phyloP scores from a whole-genome alignment of 177 flowering plant species.

The Vitis hybrid region DNA sequence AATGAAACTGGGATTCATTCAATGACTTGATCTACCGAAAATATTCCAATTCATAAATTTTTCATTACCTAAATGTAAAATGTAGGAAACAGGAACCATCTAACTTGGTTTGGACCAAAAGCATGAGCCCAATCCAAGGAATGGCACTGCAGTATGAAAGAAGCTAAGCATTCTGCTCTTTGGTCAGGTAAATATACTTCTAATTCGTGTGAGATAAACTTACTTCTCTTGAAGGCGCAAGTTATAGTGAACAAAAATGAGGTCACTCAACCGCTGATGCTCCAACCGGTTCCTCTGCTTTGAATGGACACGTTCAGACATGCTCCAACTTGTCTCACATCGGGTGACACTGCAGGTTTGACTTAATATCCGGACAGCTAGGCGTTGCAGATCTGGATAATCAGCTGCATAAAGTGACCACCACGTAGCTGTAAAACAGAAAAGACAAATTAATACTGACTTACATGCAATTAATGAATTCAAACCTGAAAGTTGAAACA shows the following conservation, averaged over 20 bases:
- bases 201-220: not conserved
- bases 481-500: not conserved
- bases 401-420: constrained; percentile 37
- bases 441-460: not conserved
- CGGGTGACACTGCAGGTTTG: constrained; percentile 31
- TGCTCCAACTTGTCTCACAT: constrained; percentile 22
- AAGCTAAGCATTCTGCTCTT: not conserved
- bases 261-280: constrained; percentile 31
- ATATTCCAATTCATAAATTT: not conserved
- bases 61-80: not conserved
- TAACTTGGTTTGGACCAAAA: not conserved
- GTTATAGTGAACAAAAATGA: constrained; percentile 42
- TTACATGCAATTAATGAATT: not conserved
- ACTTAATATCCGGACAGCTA: constrained; percentile 37
- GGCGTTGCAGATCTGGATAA: constrained; percentile 33
- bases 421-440: constrained; percentile 33
- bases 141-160: not conserved
- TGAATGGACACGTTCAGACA: constrained; percentile 27
- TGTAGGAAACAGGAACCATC: not conserved
- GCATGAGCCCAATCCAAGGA: not conserved
- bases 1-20: not conserved
- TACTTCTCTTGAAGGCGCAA: constrained; percentile 24
- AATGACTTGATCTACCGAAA: not conserved
- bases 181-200: not conserved
- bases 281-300: constrained; percentile 33